Evolutionary conservation across 805 yeast genomes (phyloP), one percentile per base, ranked within the genome.

Genomic region (Candida oleophila): DNA sequence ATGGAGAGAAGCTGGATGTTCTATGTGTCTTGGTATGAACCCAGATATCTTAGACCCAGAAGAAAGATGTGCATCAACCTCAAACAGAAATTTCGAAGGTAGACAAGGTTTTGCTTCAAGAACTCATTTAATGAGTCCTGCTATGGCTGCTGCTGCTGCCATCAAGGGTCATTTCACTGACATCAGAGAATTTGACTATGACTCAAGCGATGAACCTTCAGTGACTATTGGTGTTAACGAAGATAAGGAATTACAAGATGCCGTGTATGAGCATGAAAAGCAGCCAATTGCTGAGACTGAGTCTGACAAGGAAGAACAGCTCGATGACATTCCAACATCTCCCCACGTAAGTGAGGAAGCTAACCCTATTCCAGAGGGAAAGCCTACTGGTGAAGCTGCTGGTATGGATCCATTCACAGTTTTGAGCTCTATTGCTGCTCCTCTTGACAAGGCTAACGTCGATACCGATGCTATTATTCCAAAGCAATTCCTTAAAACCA

Each of bases 1-100:
- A 58, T 94, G 99, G 99, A 86, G 99, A 76, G 99, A 94, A 74
- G 98, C 99, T 55, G 99, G 99, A 51, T 94, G 99, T 74, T 92
- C 98, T 37, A 94, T 94, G 99, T 94, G 99, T 75, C 80, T 94
- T 44, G 99, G 99, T 69, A 94, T 94, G 99, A 94, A 94, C 74
- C 97, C 98, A 38, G 99, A 94, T 74, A 92, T 94, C 59, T 80
- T 94, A 63, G 80, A 83, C 51, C 99, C 99, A 36, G 82, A 87
- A 62, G 99, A 94, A 71, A 84, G 99, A 73, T 94, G 99, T 76
- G 99, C 99, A 7, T 91, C 98, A 12, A 94, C 99, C 16, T 92
- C 98, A 19, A 94, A 94, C 79, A 87, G 99, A 80, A 94, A 94
- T 75, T 94, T 94, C 64, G 97, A 92, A 70, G 99, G 99, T 60